A percentile compares a stretch with the other conserved stretches of the same genome.
Evolutionary conservation across 1,284 basidiomycete species (phyloP).

Genomic region (Melampsora americana): DNA sequence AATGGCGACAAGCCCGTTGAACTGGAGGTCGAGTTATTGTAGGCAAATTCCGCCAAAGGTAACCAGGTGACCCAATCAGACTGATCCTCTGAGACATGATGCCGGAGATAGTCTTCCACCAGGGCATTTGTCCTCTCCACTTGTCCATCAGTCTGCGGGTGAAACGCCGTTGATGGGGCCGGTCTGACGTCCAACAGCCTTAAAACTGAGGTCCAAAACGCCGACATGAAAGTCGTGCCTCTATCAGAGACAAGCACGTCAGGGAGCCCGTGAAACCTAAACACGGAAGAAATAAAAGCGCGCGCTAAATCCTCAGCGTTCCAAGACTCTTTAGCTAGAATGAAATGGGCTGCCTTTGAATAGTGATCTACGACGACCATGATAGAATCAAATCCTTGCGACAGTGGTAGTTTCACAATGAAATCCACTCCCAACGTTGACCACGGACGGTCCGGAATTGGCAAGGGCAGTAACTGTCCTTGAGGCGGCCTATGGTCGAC

Average conservation of each 20-base stretch:
- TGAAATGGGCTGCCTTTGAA: background rate
- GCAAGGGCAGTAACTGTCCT: constrained; percentile 55
- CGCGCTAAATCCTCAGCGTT: too few relatives aligned
- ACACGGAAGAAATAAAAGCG: too few relatives aligned
- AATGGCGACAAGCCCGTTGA: constrained; percentile 55
- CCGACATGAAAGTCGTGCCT: constrained; percentile 7
- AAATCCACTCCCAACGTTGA: too few relatives aligned
- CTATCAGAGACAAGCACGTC: constrained; percentile 20
- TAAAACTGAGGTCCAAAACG: background rate
- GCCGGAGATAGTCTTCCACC: constrained; percentile 44
- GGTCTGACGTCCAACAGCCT: background rate
- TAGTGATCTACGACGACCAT: constrained; percentile 47
- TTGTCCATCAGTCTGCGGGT: too few relatives aligned
- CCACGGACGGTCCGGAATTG: constrained; percentile 47
- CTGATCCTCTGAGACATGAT: constrained; percentile 45
- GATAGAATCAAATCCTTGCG: constrained; percentile 55
- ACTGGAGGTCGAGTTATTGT: constrained; percentile 52
- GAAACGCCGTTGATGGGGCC: constrained; percentile 19
- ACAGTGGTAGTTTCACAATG: constrained; percentile 43
- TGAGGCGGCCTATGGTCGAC: constrained; percentile 52
- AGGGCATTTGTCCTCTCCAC: constrained; percentile 3
- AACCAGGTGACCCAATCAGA: constrained; percentile 50
- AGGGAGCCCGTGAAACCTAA: too few relatives aligned
- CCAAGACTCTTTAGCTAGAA: too few relatives aligned
- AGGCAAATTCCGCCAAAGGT: constrained; percentile 52